Evolutionary conservation across 2,329 filamentous ascomycete species (phyloP).

Genomic region (Colletotrichum chlorophyti): DNA sequence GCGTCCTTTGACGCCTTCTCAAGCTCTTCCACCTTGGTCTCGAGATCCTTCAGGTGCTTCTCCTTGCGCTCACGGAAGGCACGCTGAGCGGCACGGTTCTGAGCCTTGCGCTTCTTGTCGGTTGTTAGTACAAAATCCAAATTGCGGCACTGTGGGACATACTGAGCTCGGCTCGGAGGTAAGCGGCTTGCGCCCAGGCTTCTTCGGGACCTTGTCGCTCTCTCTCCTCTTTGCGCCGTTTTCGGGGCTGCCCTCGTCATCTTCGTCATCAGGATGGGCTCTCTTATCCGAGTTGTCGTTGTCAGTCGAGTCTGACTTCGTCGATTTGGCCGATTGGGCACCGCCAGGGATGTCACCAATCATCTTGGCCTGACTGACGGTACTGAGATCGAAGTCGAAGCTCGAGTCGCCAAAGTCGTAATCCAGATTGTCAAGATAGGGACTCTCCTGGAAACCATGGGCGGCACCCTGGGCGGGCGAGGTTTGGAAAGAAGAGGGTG

Average conservation of each 20-base stretch:
- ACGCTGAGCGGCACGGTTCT: constrained; percentile 90
- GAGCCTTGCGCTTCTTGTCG: constrained; percentile 87
- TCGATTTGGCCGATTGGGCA: constrained; percentile 58
- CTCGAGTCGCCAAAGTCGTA: constrained; percentile 78
- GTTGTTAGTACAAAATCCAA: not conserved
- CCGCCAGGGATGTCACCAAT: constrained; percentile 76
- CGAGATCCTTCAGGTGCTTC: constrained; percentile 85
- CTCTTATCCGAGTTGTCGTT: constrained; percentile 72
- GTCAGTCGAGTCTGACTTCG: constrained; percentile 59
- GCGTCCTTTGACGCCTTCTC: constrained; percentile 85
- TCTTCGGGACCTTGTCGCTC: constrained; percentile 89
- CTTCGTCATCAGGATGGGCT: constrained; percentile 74
- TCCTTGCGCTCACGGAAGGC: constrained; percentile 96
- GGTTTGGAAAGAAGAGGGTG: constrained; percentile 56
- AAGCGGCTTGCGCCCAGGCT: constrained; percentile 93
- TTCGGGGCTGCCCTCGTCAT: constrained; percentile 61
- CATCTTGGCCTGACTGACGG: constrained; percentile 63
- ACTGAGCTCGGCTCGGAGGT: constrained; percentile 96
- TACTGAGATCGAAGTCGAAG: constrained; percentile 74
- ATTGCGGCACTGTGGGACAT: constrained; percentile 47
- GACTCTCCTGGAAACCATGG: constrained; percentile 73
- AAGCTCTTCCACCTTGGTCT: constrained; percentile 76
- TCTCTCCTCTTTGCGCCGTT: constrained; percentile 75
- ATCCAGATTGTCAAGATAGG: constrained; percentile 79
- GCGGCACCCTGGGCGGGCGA: constrained; percentile 54